phyloP scores from a whole-genome alignment of 2,329 filamentous ascomycete species.

The Calonectria pauciramosa region DNA sequence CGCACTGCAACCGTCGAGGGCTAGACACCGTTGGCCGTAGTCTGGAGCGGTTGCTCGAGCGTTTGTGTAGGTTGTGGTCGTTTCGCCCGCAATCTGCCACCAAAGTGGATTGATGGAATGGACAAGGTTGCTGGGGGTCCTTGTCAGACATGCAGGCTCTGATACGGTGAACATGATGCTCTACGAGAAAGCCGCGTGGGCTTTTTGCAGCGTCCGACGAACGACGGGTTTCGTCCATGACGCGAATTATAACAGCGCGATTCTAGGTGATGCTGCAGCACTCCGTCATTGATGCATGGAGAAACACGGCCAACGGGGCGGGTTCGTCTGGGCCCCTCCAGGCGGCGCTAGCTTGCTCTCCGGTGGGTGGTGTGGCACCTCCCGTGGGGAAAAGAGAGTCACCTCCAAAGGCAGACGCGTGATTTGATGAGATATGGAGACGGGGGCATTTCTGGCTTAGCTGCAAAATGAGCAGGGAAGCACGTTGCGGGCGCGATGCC shows the following conservation, averaged over 20 bases:
- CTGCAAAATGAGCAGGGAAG: background rate
- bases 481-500: background rate
- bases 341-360: conserved; percentile 30
- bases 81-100: conserved; percentile 4
- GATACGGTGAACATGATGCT: background rate
- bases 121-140: background rate
- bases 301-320: background rate
- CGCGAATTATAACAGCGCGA: background rate
- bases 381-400: conserved; percentile 27
- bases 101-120: conserved; percentile 11
- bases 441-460: background rate
- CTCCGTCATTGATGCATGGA: conserved; percentile 6
- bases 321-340: conserved; percentile 3
- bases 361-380: conserved; percentile 19
- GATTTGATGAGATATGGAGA: conserved; percentile 28
- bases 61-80: background rate
- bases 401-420: conserved; percentile 21
- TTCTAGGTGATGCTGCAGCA: background rate
- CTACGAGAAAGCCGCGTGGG: background rate
- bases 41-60: background rate
- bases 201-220: background rate
- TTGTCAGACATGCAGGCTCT: background rate
- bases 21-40: conserved; percentile 2
- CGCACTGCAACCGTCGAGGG: conserved; percentile 16
- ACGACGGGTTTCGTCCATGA: background rate